These are phyloP conservation scores for Metarhizium sp. DNA, from an alignment of 2,329 filamentous ascomycete genomes.

Conservation along the genomic window DNA sequence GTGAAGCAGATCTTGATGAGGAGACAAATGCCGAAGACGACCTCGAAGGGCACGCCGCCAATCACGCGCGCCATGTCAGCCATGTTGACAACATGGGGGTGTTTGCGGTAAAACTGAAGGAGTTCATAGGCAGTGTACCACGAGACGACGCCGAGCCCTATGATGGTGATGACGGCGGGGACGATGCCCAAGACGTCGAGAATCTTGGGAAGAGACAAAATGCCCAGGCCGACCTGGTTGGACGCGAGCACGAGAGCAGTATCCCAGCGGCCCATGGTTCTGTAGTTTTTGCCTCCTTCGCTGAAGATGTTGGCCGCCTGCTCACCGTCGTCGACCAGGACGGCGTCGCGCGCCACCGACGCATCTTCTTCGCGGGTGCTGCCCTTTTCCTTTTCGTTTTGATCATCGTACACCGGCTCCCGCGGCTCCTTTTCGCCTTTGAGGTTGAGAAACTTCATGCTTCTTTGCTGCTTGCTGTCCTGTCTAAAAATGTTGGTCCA, in stretches of 20 bases:
- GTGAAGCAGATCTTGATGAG: conserved; percentile 65
- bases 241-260: conserved; percentile 22
- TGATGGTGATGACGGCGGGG: conserved; percentile 57
- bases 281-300: conserved; percentile 22
- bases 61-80: conserved; percentile 57
- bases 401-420: neutral
- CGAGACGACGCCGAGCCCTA: conserved; percentile 55
- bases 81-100: conserved; percentile 61
- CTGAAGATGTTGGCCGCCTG: conserved; percentile 18
- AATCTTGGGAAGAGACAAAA: conserved; percentile 62
- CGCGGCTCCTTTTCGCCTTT: neutral
- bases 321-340: neutral
- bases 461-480: too few species aligned
- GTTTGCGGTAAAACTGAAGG: conserved; percentile 59
- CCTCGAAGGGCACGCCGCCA: conserved; percentile 21
- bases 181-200: conserved; percentile 60
- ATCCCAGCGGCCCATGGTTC: conserved; percentile 25
- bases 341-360: neutral
- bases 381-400: neutral
- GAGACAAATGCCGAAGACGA: conserved; percentile 46
- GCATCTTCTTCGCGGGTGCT: neutral
- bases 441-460: neutral
- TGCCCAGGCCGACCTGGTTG: conserved; percentile 27
- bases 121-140: conserved; percentile 42
- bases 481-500: too few species aligned